Conservation (phyloP, 306 rosid species). For the Citrullus amarus region DNA sequence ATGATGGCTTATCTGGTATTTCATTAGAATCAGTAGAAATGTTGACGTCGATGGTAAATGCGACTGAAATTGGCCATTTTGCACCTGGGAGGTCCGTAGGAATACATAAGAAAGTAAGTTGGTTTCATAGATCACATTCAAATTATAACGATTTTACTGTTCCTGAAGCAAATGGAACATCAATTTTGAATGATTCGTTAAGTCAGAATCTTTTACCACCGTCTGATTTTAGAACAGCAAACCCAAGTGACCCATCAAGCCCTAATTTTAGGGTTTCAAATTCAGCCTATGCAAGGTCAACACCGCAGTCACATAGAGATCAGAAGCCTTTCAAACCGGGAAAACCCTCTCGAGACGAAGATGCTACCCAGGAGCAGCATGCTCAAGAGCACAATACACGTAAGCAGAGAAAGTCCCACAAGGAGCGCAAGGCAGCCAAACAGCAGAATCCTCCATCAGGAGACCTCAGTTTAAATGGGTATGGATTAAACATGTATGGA, state of each 20-base stretch:
- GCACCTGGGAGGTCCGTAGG: not conserved
- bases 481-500: not conserved
- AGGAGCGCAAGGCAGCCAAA: not conserved
- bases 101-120: slow-evolving; percentile 15
- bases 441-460: slow-evolving; percentile 3
- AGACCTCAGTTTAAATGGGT: slow-evolving; percentile 3
- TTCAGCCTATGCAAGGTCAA: not conserved
- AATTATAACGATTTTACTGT: slow-evolving; percentile 6
- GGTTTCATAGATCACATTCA: slow-evolving; percentile 15
- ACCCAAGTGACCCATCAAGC: not conserved
- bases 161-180: slow-evolving; percentile 1
- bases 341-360: not conserved
- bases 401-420: not conserved
- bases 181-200: not conserved
- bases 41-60: slow-evolving; percentile 26
- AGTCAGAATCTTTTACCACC: not conserved
- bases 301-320: not conserved
- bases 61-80: slow-evolving; percentile 16
- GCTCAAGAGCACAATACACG: not conserved
- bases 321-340: not conserved
- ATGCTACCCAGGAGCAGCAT: not conserved
- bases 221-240: not conserved
- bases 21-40: slow-evolving; percentile 23
- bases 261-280: not conserved
- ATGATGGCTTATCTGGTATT: slow-evolving; percentile 51